These are phyloP conservation scores for Starmerella floris DNA, from an alignment of 805 yeast species.

Conservation along the genomic window DNA sequence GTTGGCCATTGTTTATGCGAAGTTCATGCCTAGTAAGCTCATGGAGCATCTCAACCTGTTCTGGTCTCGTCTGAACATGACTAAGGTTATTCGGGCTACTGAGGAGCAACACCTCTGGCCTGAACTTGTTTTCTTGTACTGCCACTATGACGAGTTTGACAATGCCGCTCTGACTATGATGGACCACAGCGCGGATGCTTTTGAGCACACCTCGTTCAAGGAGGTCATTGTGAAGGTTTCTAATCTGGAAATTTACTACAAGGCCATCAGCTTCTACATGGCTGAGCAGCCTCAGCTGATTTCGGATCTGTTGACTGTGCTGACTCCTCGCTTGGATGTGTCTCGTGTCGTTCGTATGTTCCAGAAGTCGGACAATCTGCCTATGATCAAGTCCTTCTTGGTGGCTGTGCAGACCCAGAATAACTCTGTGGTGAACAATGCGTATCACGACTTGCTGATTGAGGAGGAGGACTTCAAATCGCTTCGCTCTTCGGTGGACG, in stretches of 20 bases:
- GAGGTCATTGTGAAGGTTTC: conserved; percentile 90
- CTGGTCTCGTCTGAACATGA: conserved; percentile 97
- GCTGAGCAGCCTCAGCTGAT: conserved; percentile 82
- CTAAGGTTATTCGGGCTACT: conserved; percentile 88
- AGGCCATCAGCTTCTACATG: conserved; percentile 90
- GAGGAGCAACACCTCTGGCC: conserved; percentile 93
- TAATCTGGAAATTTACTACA: conserved; percentile 90
- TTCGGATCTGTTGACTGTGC: conserved; percentile 69
- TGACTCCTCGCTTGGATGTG: conserved; percentile 81
- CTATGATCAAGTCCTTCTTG: conserved; percentile 88
- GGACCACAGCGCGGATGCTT: conserved; percentile 83
- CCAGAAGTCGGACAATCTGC: conserved; percentile 89
- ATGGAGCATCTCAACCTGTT: conserved; percentile 94
- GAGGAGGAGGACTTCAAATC: conserved; percentile 95
- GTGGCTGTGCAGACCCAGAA: conserved; percentile 84
- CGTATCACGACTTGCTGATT: conserved; percentile 86
- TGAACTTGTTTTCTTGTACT: conserved; percentile 86
- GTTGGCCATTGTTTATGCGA: conserved; percentile 77
- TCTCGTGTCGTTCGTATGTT: conserved; percentile 91
- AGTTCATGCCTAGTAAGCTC: conserved; percentile 77
- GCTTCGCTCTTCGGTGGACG: conserved; percentile 71
- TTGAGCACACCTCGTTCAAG: conserved; percentile 88
- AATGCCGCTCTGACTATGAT: conserved; percentile 95
- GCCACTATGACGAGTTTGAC: conserved; percentile 99
- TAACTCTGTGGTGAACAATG: conserved; percentile 80